Conservation (phyloP, 176 grass and related monocot species). For the Aechmea fasciata region DNA sequence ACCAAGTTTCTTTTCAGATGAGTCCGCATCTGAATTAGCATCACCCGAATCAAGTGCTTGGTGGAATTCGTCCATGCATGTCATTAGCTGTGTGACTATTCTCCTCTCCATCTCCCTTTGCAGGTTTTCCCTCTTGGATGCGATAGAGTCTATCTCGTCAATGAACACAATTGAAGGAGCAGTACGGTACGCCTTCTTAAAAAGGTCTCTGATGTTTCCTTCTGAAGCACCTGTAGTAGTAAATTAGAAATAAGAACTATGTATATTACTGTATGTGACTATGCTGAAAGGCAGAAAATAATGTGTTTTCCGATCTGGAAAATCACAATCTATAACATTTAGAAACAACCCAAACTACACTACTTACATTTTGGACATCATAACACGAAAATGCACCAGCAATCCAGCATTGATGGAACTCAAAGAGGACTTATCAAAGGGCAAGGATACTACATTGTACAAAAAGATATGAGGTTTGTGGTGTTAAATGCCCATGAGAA, state of each 20-base stretch:
- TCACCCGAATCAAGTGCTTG: conserved; percentile 30
- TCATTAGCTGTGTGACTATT: conserved; percentile 93
- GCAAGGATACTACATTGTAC: too few relatives aligned
- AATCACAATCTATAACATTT: too few relatives aligned
- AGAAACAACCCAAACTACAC: too few relatives aligned
- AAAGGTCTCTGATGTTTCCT: conserved; percentile 82
- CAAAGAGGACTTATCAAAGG: too few relatives aligned
- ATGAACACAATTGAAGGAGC: conserved; percentile 96
- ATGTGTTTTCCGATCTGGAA: too few relatives aligned
- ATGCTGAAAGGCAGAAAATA: not conserved
- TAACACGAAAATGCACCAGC: too few relatives aligned
- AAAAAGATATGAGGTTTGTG: too few relatives aligned
- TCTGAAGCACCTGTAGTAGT: conserved; percentile 65
- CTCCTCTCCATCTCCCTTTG: conserved; percentile 85
- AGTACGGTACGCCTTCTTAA: conserved; percentile 83
- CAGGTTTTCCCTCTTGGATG: conserved; percentile 89
- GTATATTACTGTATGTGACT: not conserved
- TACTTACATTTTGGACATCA: too few relatives aligned
- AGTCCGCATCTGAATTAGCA: conserved; percentile 17
- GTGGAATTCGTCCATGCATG: conserved; percentile 94
- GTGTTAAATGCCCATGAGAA: too few relatives aligned
- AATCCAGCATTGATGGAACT: too few relatives aligned
- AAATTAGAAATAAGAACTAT: not conserved
- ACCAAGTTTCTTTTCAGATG: conserved; percentile 65
- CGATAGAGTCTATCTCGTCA: conserved; percentile 95